phyloP scores from a whole-genome alignment of 2,329 filamentous ascomycete genomes.

The Xylaria sp. region DNA sequence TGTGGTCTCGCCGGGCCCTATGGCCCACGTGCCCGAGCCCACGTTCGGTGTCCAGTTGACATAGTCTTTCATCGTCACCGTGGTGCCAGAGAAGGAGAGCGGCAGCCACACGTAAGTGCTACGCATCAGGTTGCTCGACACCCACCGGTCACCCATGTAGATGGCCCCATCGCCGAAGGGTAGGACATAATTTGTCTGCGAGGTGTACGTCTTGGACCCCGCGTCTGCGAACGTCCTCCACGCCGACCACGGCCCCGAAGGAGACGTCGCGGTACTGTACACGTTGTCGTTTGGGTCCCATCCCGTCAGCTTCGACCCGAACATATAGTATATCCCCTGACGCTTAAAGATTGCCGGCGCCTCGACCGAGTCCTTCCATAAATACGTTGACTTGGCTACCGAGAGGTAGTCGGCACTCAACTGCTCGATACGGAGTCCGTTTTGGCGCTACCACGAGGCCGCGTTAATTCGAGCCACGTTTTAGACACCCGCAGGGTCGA shows the following conservation, averaged over 20 bases:
- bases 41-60: slow-evolving; percentile 61
- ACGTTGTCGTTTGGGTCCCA: slow-evolving; percentile 69
- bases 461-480: not conserved
- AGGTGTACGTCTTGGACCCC: slow-evolving; percentile 62
- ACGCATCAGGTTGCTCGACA: slow-evolving; percentile 61
- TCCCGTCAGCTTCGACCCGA: slow-evolving; percentile 62
- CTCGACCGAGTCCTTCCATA: slow-evolving; percentile 62
- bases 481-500: not conserved
- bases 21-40: slow-evolving; percentile 49
- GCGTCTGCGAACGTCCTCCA: slow-evolving; percentile 64
- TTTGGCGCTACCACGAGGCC: slow-evolving; percentile 50
- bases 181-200: slow-evolving; percentile 66
- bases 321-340: slow-evolving; percentile 67
- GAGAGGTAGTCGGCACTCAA: slow-evolving; percentile 63
- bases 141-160: slow-evolving; percentile 73
- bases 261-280: slow-evolving; percentile 62
- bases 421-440: slow-evolving; percentile 62
- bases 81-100: slow-evolving; percentile 57
- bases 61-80: slow-evolving; percentile 55
- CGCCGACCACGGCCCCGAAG: slow-evolving; percentile 64
- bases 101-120: slow-evolving; percentile 71
- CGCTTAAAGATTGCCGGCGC: slow-evolving; percentile 68
- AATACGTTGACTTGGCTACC: slow-evolving; percentile 54
- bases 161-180: slow-evolving; percentile 51
- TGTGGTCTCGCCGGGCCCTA: slow-evolving; percentile 51